These are phyloP conservation scores for Paspalum notatum DNA, from an alignment of 176 grass and related monocot species.

Conservation along the genomic window DNA sequence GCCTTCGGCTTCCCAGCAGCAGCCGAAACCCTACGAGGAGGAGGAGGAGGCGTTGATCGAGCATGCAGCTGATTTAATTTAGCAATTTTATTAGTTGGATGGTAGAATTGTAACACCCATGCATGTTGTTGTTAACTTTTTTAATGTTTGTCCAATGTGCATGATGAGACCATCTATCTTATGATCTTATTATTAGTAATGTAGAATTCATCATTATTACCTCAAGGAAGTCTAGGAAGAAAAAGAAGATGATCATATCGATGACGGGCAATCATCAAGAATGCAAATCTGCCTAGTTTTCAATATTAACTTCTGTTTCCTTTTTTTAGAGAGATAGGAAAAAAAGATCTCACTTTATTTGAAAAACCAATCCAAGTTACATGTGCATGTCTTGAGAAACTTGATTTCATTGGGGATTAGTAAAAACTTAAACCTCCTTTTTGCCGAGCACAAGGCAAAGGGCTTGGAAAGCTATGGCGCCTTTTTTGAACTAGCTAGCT, in stretches of 20 bases:
- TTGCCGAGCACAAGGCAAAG: conserved; percentile 48
- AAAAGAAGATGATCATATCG: conserved; percentile 35
- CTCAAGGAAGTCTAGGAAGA: conserved; percentile 20
- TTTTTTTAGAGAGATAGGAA: neutral
- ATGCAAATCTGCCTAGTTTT: neutral
- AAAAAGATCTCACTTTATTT: neutral
- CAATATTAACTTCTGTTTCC: neutral
- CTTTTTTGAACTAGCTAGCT: conserved; percentile 36
- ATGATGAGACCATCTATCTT: conserved; percentile 31
- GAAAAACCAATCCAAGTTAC: neutral
- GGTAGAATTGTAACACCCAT: neutral
- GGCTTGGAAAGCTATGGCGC: conserved; percentile 42
- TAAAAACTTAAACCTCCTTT: conserved; percentile 7
- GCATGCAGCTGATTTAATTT: conserved; percentile 43
- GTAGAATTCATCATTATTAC: conserved; percentile 30
- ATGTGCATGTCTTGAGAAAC: conserved; percentile 15
- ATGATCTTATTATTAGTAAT: no score
- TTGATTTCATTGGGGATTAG: conserved; percentile 4
- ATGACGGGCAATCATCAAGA: conserved; percentile 36
- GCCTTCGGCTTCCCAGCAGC: conserved; percentile 37
- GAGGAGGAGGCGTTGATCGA: neutral
- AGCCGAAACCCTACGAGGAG: conserved; percentile 60
- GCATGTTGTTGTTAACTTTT: conserved; percentile 37
- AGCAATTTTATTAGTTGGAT: conserved; percentile 12
- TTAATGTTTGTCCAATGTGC: conserved; percentile 34